Evolutionary conservation across 805 yeast genomes (phyloP).

Genomic region (Torulaspora franciscae): DNA sequence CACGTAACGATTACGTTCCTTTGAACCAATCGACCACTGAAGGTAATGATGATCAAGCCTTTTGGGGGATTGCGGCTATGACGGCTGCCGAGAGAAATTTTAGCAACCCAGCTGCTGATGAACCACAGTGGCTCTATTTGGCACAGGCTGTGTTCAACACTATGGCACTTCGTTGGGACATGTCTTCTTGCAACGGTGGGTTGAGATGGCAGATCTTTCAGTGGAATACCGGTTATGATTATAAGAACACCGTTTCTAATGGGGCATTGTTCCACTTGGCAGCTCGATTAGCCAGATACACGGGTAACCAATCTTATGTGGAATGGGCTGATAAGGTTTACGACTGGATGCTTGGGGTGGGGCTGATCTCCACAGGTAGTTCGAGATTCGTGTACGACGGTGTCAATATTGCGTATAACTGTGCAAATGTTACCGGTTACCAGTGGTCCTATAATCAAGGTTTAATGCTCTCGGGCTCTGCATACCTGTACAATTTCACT

Average conservation of each 20-base stretch:
- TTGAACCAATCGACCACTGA: conserved; percentile 84
- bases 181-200: conserved; percentile 71
- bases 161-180: conserved; percentile 88
- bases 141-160: conserved; percentile 89
- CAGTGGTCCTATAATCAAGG: conserved; percentile 92
- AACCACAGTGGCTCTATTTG: conserved; percentile 73
- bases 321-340: conserved; percentile 72
- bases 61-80: conserved; percentile 94
- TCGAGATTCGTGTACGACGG: conserved; percentile 57
- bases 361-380: conserved; percentile 42
- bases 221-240: conserved; percentile 92
- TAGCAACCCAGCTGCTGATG: conserved; percentile 53
- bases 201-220: conserved; percentile 93
- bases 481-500: conserved; percentile 73
- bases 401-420: conserved; percentile 53
- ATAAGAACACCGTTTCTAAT: conserved; percentile 87
- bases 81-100: conserved; percentile 88
- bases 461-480: conserved; percentile 69
- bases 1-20: conserved; percentile 75
- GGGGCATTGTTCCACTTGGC: conserved; percentile 85
- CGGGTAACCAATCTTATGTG: conserved; percentile 65
- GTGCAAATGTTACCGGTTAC: conserved; percentile 51
- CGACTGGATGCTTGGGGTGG: conserved; percentile 66
- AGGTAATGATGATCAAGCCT: conserved; percentile 97
- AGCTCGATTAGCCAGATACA: conserved; percentile 80